Base-by-base conservation (phyloP, 75 land plant species). In the Adiantum capillusveneris region DNA sequence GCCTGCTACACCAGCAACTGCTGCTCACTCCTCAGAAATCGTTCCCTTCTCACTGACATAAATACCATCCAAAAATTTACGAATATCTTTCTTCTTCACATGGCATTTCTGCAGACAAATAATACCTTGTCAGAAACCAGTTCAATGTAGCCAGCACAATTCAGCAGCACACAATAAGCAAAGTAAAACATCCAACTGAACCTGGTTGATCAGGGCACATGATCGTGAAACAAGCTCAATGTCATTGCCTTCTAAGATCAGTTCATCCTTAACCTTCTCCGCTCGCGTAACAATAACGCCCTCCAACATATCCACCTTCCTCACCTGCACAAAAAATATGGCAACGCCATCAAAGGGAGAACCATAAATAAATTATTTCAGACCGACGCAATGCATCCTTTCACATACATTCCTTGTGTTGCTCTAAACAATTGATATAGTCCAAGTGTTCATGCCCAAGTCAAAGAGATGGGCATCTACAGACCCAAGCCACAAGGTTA, bases 81-180 rank as follows among this genome's bases (percentile, higher is more conserved):
- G 44, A 60, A 87, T 87, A 68, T 87, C 91, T 64, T 87, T 87
- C 67, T 87, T 87, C 75, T 87, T 87, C 50, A 87, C 91, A 66
- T 84, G 87, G 53, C 90, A 86, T 86, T 86, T 86, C 90, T 86
- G 87, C 46, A 42, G 36, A 30, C 30, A 14, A 44, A 56, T 13
- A 48, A 64, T 36, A 26, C 0, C 18, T 18, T 51, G 64, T 44
- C 18, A 59, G 11, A 2, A 42, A 57, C 3, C 46, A 58, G 0
- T 20, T 57, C 28, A 22, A 27, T 56, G 42, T 14, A 24, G 5
- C 19, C 64, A 45, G 27, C 16, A 45, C 34, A 18, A 57, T 57
- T 7, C 27, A 41, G 12, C 9, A 41, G 43, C 5, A 48, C 20
- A 54, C 0, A 29, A 56, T 28, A 29, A 49, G 37, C 20, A 41